A percentile compares a stretch with the other conserved stretches of the same genome.
These are phyloP conservation scores for Wickerhamomyces sydowiorum DNA, from an alignment of 805 yeast genomes.

Conservation along the genomic window DNA sequence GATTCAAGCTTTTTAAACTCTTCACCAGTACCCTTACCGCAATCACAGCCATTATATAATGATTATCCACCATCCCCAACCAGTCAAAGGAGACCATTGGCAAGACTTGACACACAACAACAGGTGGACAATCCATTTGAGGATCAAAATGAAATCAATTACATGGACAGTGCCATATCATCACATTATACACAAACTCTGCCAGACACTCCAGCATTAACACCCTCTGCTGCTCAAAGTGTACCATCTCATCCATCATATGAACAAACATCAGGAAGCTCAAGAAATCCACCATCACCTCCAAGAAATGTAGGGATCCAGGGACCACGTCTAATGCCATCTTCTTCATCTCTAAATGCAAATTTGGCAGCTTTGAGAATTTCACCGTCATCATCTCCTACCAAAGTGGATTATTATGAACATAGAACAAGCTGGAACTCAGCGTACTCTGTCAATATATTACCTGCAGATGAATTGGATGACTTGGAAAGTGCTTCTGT, in stretches of 20 bases:
- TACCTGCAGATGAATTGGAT: slow-evolving; percentile 6
- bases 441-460: slow-evolving; percentile 16
- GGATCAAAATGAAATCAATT: background rate
- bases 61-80: slow-evolving; percentile 4
- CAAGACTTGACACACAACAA: too few relatives aligned
- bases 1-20: background rate
- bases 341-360: slow-evolving; percentile 3
- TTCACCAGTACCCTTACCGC: slow-evolving; percentile 1
- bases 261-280: background rate
- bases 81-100: slow-evolving; percentile 1
- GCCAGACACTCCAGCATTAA: background rate
- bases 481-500: background rate
- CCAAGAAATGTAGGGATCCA: slow-evolving; percentile 7
- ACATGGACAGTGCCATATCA: background rate
- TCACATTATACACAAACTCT: background rate
- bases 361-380: background rate
- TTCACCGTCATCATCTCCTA: slow-evolving; percentile 21
- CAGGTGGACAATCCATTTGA: background rate
- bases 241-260: background rate
- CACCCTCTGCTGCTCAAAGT: background rate
- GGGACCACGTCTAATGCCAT: slow-evolving; percentile 19
- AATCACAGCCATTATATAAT: background rate
- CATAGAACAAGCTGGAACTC: slow-evolving; percentile 24
- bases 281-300: slow-evolving; percentile 15
- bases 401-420: slow-evolving; percentile 18